Percentiles rank a stretch among this genome's conserved stretches.
Evolutionary conservation across 2,329 filamentous ascomycete genomes (phyloP).

Genomic region (Nemania sp.): DNA sequence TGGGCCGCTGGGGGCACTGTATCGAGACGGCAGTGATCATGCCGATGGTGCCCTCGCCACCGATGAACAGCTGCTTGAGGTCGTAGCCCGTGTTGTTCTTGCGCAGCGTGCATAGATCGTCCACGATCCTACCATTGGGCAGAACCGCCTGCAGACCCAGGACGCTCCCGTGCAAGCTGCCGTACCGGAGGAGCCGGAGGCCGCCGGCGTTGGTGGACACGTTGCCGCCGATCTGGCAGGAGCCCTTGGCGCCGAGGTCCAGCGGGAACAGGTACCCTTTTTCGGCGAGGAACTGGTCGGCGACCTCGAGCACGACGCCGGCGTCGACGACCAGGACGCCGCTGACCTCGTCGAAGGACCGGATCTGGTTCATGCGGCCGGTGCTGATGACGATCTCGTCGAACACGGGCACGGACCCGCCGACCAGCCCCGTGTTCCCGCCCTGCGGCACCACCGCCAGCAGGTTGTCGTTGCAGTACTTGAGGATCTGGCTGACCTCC

Average conservation of each 20-base stretch:
- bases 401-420: conserved; percentile 93
- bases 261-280: conserved; percentile 89
- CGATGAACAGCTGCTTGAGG: conserved; percentile 76
- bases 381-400: conserved; percentile 97
- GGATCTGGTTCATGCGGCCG: conserved; percentile 85
- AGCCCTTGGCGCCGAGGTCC: conserved; percentile 96
- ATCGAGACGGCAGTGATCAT: conserved; percentile 91
- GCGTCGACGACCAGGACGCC: conserved; percentile 89
- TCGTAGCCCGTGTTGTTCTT: conserved; percentile 99
- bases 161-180: conserved; percentile 90
- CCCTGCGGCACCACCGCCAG: conserved; percentile 96
- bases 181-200: conserved; percentile 85
- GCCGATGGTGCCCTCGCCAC: conserved; percentile 91
- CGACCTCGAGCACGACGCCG: conserved; percentile 86
- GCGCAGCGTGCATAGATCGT: conserved; percentile 83
- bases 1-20: conserved; percentile 82
- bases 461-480: conserved; percentile 92
- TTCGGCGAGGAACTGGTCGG: conserved; percentile 83
- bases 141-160: conserved; percentile 92
- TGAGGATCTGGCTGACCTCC: conserved; percentile 86
- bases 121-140: conserved; percentile 87
- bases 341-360: conserved; percentile 90
- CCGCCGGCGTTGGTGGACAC: conserved; percentile 95
- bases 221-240: conserved; percentile 94
- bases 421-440: conserved; percentile 94